Base-by-base conservation (phyloP, 1,284 basidiomycete genomes). In the Gomphus sp. region DNA sequence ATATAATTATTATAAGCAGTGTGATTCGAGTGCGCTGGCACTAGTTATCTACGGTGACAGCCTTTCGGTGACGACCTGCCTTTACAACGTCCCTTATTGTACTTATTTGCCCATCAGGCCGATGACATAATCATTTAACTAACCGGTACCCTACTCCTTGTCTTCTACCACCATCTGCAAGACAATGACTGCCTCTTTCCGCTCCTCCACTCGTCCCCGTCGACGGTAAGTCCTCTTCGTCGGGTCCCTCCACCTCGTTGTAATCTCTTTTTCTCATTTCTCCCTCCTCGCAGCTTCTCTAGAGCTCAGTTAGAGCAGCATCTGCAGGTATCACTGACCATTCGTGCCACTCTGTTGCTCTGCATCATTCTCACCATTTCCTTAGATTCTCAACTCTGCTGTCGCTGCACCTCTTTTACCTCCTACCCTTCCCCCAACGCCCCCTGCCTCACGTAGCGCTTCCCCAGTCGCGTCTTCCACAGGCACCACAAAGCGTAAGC, bases 121-220 rank as follows among this genome's bases (percentile, higher is more conserved):
- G 28, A 52, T 58, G 57, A 58, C 57, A 58, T 58, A 58, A 58
- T 52, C 57, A 52, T 22, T 58, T n/a, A 43, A 47, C 43, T n/a
- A 56, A 56, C 41, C 44, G 18, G 25, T 45, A 45, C 56, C 56
- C 50, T 47, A 34, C 47, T 51, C 48, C 47, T 49, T 58, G 56
- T 43, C 37, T 58, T 39, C 43, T 28, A 28, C 50, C 49, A 51
- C 57, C 58, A 47, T 49, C 31, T 55, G 12, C 47, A 3, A 52
- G 10, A 58, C 37, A 4, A 59, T 55, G 52, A 39, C 41, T 7
- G 14, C 52, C 37, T 25, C 39, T 33, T 25, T 45, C 18, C 52
- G 43, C 28, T 25, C 52, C 41, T n/a, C 33, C 12, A 11, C 52
- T 45, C 39, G 45, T 5, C 12, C 49, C 22, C 22, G 22, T 14